Conservation (phyloP, 2,329 filamentous ascomycete genomes). For the Chrysoporthe austroafricana region DNA sequence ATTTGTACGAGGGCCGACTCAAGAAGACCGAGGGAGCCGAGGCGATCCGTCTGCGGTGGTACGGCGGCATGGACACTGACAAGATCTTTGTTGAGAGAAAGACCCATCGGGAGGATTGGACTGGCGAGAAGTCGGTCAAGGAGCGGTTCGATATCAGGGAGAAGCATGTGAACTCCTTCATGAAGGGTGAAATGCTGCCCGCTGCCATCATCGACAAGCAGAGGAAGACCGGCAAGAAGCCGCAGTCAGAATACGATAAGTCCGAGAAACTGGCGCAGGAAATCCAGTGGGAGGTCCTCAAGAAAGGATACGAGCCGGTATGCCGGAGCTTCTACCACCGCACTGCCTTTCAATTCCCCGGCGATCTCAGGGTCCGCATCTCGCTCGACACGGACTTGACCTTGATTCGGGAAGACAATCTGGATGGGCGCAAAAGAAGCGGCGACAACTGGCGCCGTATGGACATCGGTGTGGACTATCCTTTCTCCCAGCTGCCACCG, state of each 20-base stretch:
- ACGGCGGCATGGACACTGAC: slow-evolving; percentile 93
- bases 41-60: slow-evolving; percentile 95
- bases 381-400: slow-evolving; percentile 95
- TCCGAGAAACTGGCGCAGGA: slow-evolving; percentile 89
- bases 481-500: slow-evolving; percentile 84
- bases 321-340: slow-evolving; percentile 98
- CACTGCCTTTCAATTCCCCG: slow-evolving; percentile 95
- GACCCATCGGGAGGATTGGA: slow-evolving; percentile 98
- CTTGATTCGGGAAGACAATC: slow-evolving; percentile 93
- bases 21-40: slow-evolving; percentile 99
- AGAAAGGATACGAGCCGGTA: slow-evolving; percentile 84
- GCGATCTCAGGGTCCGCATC: slow-evolving; percentile 93
- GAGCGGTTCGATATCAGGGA: slow-evolving; percentile 94
- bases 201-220: slow-evolving; percentile 95
- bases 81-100: slow-evolving; percentile 97
- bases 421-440: slow-evolving; percentile 75
- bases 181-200: slow-evolving; percentile 82
- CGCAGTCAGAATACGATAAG: slow-evolving; percentile 86
- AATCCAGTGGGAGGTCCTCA: slow-evolving; percentile 90
- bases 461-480: slow-evolving; percentile 96
- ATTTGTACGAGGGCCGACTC: slow-evolving; percentile 88
- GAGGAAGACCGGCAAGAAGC: slow-evolving; percentile 92
- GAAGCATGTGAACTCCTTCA: slow-evolving; percentile 93
- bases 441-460: slow-evolving; percentile 95
- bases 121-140: slow-evolving; percentile 98